A percentile compares a stretch with the other conserved stretches of the same genome.
Evolutionary conservation across 2,329 filamentous ascomycete species (phyloP).

Genomic region (Beauveria sp.): DNA sequence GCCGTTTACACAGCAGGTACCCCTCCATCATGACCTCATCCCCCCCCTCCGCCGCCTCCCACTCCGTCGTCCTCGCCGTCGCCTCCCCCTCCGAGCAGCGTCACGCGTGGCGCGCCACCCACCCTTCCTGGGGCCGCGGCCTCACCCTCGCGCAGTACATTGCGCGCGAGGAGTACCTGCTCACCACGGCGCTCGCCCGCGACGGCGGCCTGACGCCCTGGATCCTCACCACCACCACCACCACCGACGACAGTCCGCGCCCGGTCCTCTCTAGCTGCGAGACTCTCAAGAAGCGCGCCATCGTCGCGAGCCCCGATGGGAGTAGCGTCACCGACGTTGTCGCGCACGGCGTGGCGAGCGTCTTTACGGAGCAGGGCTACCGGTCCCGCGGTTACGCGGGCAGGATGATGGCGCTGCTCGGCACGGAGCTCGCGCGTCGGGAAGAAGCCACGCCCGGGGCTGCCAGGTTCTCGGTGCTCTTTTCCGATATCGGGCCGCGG

Average conservation of each 20-base stretch:
- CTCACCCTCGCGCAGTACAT: slow-evolving; percentile 50
- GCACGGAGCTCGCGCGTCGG: slow-evolving; percentile 26
- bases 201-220: slow-evolving; percentile 54
- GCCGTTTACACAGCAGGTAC: neutral
- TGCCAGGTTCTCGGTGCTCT: slow-evolving; percentile 66
- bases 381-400: slow-evolving; percentile 69
- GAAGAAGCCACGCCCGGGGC: slow-evolving; percentile 24
- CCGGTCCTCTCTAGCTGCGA: slow-evolving; percentile 58
- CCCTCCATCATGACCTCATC: slow-evolving; percentile 4
- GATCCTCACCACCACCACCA: slow-evolving; percentile 55
- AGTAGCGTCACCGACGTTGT: slow-evolving; percentile 41
- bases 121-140: slow-evolving; percentile 50
- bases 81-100: slow-evolving; percentile 49
- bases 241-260: slow-evolving; percentile 30
- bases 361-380: slow-evolving; percentile 63
- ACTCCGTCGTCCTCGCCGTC: slow-evolving; percentile 38
- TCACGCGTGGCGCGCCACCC: slow-evolving; percentile 48
- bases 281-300: slow-evolving; percentile 51
- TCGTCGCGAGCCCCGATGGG: slow-evolving; percentile 31
- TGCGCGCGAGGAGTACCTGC: slow-evolving; percentile 49
- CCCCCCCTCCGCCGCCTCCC: slow-evolving; percentile 1
- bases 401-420: slow-evolving; percentile 65
- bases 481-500: slow-evolving; percentile 75
- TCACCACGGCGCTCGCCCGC: slow-evolving; percentile 48
- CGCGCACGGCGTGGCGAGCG: slow-evolving; percentile 69